A percentile compares a stretch with the other conserved stretches of the same genome.
These are phyloP conservation scores for Gamarada debralockiae DNA, from an alignment of 495 filamentous ascomycete species.

Conservation along the genomic window DNA sequence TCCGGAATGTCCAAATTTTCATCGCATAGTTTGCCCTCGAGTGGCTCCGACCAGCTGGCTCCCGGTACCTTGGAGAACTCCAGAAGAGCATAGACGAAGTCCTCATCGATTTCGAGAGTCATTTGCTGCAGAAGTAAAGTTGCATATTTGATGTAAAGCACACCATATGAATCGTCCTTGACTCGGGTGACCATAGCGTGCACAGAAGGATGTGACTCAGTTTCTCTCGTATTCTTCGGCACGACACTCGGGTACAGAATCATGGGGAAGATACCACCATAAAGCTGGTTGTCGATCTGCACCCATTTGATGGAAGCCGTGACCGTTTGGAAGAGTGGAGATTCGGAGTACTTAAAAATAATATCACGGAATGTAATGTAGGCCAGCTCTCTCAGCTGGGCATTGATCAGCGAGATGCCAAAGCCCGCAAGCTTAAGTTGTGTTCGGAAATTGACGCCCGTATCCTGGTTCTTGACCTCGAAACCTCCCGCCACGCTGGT, in stretches of 20 bases:
- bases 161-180: slow-evolving; percentile 97
- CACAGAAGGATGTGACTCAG: slow-evolving; percentile 92
- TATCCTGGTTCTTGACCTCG: slow-evolving; percentile 88
- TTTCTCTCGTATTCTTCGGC: slow-evolving; percentile 94
- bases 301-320: slow-evolving; percentile 94
- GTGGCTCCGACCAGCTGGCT: slow-evolving; percentile 81
- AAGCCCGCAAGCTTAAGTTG: slow-evolving; percentile 85
- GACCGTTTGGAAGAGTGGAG: slow-evolving; percentile 85
- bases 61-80: slow-evolving; percentile 95
- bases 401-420: slow-evolving; percentile 90
- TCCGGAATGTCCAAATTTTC: slow-evolving; percentile 89
- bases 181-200: slow-evolving; percentile 88
- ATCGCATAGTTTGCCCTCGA: slow-evolving; percentile 79
- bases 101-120: slow-evolving; percentile 96
- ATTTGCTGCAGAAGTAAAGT: slow-evolving; percentile 93
- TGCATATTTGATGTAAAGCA: slow-evolving; percentile 97
- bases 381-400: slow-evolving; percentile 84
- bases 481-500: slow-evolving; percentile 67
- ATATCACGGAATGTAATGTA: slow-evolving; percentile 94
- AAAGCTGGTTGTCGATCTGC: slow-evolving; percentile 98
- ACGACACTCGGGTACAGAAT: slow-evolving; percentile 98
- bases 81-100: slow-evolving; percentile 92
- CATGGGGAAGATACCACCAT: slow-evolving; percentile 97
- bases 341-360: slow-evolving; percentile 86
- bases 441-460: slow-evolving; percentile 80